Evolutionary conservation across 176 grass and related monocot genomes (phyloP).

Genomic region (Cymbopogon citratus): DNA sequence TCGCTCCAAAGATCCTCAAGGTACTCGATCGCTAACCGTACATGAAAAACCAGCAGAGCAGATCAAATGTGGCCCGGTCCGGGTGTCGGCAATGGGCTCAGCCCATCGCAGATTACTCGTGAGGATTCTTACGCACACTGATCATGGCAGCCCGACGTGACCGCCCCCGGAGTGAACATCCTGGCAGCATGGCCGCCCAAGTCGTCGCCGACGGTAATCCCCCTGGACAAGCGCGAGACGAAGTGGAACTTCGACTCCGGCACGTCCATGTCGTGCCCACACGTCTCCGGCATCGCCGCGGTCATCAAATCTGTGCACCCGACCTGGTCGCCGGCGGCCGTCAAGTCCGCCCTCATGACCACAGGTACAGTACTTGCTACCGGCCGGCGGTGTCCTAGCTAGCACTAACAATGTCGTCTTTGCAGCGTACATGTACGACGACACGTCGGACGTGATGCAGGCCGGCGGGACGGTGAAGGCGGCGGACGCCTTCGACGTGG

Average conservation of each 20-base stretch:
- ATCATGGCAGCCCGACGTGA: conserved; percentile 72
- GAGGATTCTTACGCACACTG: no score
- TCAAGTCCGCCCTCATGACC: conserved; percentile 93
- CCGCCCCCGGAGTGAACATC: conserved; percentile 76
- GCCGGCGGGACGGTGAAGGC: conserved; percentile 69
- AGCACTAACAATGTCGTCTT: neutral
- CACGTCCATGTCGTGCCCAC: conserved; percentile 92
- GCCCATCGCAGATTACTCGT: neutral
- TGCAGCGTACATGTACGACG: conserved; percentile 59
- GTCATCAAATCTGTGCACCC: conserved; percentile 76
- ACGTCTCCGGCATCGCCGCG: conserved; percentile 81
- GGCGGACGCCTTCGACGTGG: conserved; percentile 75
- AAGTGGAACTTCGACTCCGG: conserved; percentile 80
- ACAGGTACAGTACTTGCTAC: conserved; percentile 32
- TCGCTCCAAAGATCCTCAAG: conserved; percentile 75
- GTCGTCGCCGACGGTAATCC: conserved; percentile 63
- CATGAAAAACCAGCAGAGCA: neutral
- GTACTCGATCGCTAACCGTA: no score
- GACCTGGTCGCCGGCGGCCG: conserved; percentile 70
- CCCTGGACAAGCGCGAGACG: conserved; percentile 49
- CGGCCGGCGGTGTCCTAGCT: no score
- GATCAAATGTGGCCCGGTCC: neutral
- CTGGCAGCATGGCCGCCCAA: conserved; percentile 73
- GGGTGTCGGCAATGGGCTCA: neutral
- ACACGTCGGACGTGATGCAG: conserved; percentile 54